Evolutionary conservation across 2,329 filamentous ascomycete species (phyloP), one percentile per base, ranked within the genome.

Genomic region (Trichoderma semiorbis): DNA sequence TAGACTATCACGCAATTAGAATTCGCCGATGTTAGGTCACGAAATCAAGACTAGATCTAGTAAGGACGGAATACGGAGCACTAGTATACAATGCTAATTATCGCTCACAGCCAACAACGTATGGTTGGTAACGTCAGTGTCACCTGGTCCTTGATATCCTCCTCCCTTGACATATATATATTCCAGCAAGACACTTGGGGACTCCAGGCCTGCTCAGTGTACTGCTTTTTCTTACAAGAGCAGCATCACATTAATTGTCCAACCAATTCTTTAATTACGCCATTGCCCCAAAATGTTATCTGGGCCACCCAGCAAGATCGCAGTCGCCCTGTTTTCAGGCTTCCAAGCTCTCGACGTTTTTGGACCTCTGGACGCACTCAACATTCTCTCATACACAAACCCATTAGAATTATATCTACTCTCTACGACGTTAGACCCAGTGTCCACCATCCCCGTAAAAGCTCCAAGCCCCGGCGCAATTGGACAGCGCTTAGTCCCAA

Each of bases 311-410:
- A 73, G 71, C 16, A 76, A 76, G 26, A 79, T 76, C 60, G 81
- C 78, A 32, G 75, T 83, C 26, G 76, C 81, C 24, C 73, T 83
- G 1, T 83, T 80, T 73, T 74, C 75, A 1, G 80, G 77, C 30
- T 83, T 82, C 73, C 78, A 82, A 66, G 77, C 79, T 2, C 77
- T 83, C 36, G 82, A 83, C 63, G 79, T 80, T 30, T 82, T 88
- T 65, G 83, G 83, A 0, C 80, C 81, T 2, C 64, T 82, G 5
- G 81, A 83, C 32, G 75, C 77, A 5, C 75, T 83, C 18, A 80
- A 81, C 65, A 72, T 77, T 24, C 72, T 80, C 21, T 77, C 78
- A 14, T 47, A 62, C 3, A 62, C 58, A 14, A 57, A 36, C 8
- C 74, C 74, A 26, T 72, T 81, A 5, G 47, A 75, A 21, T 74